Evolutionary conservation across 2,329 filamentous ascomycete genomes (phyloP), one percentile per base, ranked within the genome.

Genomic region (Fusarium longipes): DNA sequence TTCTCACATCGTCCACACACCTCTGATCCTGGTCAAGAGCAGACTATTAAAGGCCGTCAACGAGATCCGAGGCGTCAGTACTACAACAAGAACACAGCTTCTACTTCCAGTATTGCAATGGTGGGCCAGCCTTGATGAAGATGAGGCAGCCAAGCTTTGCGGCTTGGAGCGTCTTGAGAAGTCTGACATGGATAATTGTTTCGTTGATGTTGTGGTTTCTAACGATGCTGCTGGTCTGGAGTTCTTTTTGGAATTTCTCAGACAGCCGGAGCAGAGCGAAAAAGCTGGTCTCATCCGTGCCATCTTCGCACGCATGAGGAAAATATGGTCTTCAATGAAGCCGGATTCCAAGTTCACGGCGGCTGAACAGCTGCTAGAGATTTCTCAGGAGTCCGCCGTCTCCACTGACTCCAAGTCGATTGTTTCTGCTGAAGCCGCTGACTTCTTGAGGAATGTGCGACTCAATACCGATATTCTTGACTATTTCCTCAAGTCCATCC

Each of bases 291-390:
- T 96, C 40, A 80, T 90, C 17, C 80, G 82, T 22, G 85, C 88
- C 30, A 86, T 90, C 24, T 95, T 96, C 74, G 81, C 84, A 39
- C 89, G 91, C 35, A 82, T 97, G 22, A 84, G 86, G 57, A 83
- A 86, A 59, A 86, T 95, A 63, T 97, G 93, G 93, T 76, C 87
- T 5, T 84, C 83, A 1, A 86, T 94, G 81, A 93, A 91, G 75
- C 82, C 84, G 8, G 86, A 90, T 14, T 79, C 84, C 20, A 88
- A 87, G 72, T 82, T 85, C 18, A 80, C 84, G 11, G 82, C 89
- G 20, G 89, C 90, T 8, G 83, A 87, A 63, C 84, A 83, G 63
- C 82, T 94, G 72, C 80, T 94, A 14, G 84, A 88, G 33, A 78
- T 91, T 38, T 85, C 87, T 1, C 84, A 90, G 50, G 80, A 80